Percentiles rank a stretch among this genome's conserved stretches.
Evolutionary conservation across 306 rosid species (phyloP).

Genomic region (Coriaria nepalensis): DNA sequence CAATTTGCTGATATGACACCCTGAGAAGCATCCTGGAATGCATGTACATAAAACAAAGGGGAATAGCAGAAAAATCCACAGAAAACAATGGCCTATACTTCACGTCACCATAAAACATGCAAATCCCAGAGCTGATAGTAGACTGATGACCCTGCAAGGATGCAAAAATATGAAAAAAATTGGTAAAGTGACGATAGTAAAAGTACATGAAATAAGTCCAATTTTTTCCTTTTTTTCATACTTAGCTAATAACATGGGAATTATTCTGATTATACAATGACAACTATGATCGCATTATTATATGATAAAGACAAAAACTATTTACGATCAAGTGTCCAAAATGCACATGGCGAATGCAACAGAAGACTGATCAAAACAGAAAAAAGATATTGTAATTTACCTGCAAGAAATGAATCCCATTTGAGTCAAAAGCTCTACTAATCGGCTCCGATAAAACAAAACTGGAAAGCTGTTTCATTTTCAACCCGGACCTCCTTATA

Average conservation of each 20-base stretch:
- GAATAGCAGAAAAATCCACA: slow-evolving; percentile 68
- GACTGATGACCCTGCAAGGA: slow-evolving; percentile 40
- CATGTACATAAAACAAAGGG: slow-evolving; percentile 37
- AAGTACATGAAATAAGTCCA: background rate
- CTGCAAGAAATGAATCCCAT: slow-evolving; percentile 34
- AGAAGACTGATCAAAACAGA: too few species aligned
- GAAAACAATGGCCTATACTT: slow-evolving; percentile 35
- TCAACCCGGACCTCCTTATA: slow-evolving; percentile 21
- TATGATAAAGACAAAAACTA: too few species aligned
- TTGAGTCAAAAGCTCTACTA: slow-evolving; percentile 18
- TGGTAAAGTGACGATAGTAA: background rate
- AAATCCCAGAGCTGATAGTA: slow-evolving; percentile 25
- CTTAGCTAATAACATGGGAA: too few species aligned
- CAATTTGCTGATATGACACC: slow-evolving; percentile 16
- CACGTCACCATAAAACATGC: slow-evolving; percentile 35
- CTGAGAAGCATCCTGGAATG: slow-evolving; percentile 28
- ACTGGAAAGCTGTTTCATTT: slow-evolving; percentile 28
- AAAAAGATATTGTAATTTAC: slow-evolving; percentile 16
- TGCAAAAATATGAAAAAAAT: background rate
- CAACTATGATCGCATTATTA: too few species aligned
- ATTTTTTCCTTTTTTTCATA: too few species aligned
- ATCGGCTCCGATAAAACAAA: slow-evolving; percentile 37
- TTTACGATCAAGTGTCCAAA: too few species aligned
- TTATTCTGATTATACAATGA: too few species aligned
- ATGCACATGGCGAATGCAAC: too few species aligned